A percentile compares a stretch with the other conserved stretches of the same genome.
Evolutionary conservation across 257 asterid genomes (phyloP).

Genomic region (Sherardia arvensis): DNA sequence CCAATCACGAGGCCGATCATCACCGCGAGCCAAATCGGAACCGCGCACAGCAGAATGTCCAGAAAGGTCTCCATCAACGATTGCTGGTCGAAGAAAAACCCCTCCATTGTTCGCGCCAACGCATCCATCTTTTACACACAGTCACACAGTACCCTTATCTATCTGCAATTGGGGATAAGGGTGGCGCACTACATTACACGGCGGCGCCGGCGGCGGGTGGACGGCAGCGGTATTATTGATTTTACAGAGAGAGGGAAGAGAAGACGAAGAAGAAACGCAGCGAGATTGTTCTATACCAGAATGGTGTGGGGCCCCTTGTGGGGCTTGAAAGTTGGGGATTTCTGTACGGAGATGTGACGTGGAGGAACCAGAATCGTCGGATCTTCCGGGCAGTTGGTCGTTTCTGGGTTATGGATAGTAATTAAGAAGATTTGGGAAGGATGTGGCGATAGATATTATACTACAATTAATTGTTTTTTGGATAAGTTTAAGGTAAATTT

Average conservation of each 20-base stretch:
- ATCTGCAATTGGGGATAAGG: neutral
- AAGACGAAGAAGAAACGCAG: neutral
- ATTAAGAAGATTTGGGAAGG: neutral
- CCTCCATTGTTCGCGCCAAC: conserved; percentile 35
- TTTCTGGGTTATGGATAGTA: neutral
- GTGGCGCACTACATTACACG: neutral
- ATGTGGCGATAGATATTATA: too few species aligned
- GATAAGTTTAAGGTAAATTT: too few species aligned
- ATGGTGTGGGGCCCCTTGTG: conserved; percentile 9
- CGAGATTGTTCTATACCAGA: neutral
- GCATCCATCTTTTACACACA: conserved; percentile 43
- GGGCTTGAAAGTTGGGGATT: neutral
- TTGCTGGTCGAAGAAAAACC: conserved; percentile 38
- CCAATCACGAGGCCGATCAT: conserved; percentile 92
- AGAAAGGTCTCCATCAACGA: conserved; percentile 70
- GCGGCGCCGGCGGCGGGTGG: neutral
- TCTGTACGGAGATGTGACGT: conserved; percentile 4
- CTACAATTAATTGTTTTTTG: too few species aligned
- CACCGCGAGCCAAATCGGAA: conserved; percentile 96
- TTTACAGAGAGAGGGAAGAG: neutral
- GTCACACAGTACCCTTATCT: neutral
- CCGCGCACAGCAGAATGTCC: conserved; percentile 80
- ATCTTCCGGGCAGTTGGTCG: neutral
- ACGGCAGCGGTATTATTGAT: neutral
- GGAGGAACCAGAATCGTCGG: neutral